A percentile compares a stretch with the other conserved stretches of the same genome.
phyloP scores from a whole-genome alignment of 148 eudicot species.

The Heliamphora exappendiculata region DNA sequence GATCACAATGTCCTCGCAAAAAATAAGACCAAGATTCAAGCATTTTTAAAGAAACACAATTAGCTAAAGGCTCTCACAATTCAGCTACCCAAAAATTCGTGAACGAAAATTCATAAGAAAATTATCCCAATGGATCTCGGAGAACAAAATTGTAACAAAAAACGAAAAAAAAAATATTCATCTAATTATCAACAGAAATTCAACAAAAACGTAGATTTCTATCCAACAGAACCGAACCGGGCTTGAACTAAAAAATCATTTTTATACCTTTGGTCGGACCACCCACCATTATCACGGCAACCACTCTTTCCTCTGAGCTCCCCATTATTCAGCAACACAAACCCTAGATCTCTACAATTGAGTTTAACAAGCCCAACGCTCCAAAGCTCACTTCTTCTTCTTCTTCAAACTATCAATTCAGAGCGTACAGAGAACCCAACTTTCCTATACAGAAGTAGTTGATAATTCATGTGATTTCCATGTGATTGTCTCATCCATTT shows the following conservation, averaged over 20 bases:
- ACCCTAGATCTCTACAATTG: constrained; percentile 12
- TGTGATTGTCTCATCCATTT: not conserved
- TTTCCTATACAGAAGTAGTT: not conserved
- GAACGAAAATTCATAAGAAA: not conserved
- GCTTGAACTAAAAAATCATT: not conserved
- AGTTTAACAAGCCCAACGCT: not conserved
- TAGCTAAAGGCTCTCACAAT: not conserved
- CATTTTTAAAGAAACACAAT: not conserved
- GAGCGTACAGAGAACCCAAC: not conserved
- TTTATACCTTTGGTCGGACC: constrained; percentile 86
- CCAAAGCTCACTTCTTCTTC: not conserved
- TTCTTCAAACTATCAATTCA: not conserved
- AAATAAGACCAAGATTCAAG: not conserved
- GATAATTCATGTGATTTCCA: not conserved
- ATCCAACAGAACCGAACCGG: not conserved
- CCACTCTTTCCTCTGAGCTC: constrained; percentile 67
- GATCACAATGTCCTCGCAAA: not conserved
- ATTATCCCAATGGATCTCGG: not conserved
- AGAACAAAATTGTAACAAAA: not conserved
- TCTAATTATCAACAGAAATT: not conserved
- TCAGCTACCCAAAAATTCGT: not conserved
- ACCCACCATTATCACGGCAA: constrained; percentile 97
- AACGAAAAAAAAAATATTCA: no score
- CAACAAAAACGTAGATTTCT: not conserved
- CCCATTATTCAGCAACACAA: constrained; percentile 39